Percentiles rank a stretch among this genome's conserved stretches.
Evolutionary conservation across 345 rosid genomes (phyloP).

Genomic region (Viola odorata): DNA sequence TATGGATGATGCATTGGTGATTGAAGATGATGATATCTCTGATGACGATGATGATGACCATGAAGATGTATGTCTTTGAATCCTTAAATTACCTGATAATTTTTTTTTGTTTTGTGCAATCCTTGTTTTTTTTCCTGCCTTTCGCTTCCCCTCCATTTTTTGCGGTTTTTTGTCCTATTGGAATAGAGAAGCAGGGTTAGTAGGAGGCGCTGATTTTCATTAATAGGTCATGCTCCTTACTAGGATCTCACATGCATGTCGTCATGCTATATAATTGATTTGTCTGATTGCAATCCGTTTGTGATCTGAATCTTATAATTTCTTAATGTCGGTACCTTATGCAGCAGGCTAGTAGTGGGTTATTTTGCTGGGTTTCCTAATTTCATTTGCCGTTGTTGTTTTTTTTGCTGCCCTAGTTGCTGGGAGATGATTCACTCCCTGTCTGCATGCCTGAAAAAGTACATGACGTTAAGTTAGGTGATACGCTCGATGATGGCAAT

Average conservation of each 20-base stretch:
- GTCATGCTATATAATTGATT: background rate
- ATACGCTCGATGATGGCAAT: conserved; percentile 58
- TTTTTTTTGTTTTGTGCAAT: background rate
- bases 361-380: too few species aligned
- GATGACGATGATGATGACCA: conserved; percentile 92
- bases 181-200: too few species aligned
- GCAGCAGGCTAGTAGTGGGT: too few species aligned
- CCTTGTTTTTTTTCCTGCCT: background rate
- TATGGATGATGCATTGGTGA: conserved; percentile 89
- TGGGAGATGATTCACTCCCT: conserved; percentile 84
- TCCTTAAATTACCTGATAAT: background rate
- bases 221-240: too few species aligned
- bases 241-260: too few species aligned
- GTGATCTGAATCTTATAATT: background rate
- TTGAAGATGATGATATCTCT: conserved; percentile 96
- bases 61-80: conserved; percentile 68
- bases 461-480: conserved; percentile 91
- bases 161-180: too few species aligned
- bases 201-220: too few species aligned
- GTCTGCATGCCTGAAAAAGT: conserved; percentile 90
- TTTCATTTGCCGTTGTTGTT: background rate
- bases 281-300: background rate
- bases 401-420: conserved; percentile 37
- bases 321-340: too few species aligned
- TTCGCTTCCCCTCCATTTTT: too few species aligned